Conservation (phyloP, 768 basidiomycete species). For the Suillus brevipes region DNA sequence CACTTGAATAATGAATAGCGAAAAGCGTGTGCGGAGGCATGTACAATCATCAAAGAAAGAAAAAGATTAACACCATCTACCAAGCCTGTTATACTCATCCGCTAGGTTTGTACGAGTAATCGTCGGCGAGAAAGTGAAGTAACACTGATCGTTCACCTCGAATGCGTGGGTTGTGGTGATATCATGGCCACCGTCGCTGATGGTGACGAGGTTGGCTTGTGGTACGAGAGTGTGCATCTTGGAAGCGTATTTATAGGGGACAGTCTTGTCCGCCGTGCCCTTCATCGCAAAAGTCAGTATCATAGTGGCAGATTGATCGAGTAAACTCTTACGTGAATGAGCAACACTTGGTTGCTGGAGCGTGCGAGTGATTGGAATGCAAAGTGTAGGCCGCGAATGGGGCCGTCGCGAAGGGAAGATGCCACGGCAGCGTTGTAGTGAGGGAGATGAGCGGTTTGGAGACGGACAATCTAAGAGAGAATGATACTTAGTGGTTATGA, state of each 20-base stretch:
- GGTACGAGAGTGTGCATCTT: conserved; percentile 33
- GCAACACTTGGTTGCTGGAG: conserved; percentile 49
- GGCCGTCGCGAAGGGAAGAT: conserved; percentile 71
- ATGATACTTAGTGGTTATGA: not conserved
- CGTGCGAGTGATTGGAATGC: conserved; percentile 55
- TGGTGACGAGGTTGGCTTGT: conserved; percentile 30
- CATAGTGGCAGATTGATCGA: no score
- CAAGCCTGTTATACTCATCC: no score
- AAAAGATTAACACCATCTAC: not conserved
- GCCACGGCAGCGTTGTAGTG: conserved; percentile 78
- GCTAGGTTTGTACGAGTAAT: conserved; percentile 1
- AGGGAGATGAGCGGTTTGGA: conserved; percentile 74
- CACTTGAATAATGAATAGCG: not conserved
- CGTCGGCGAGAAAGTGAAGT: conserved; percentile 23
- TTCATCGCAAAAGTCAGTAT: conserved; percentile 8
- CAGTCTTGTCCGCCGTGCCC: conserved; percentile 36
- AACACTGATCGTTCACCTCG: conserved; percentile 31
- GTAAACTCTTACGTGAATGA: conserved; percentile 57
- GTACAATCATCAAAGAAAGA: not conserved
- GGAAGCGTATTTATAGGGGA: conserved; percentile 33
- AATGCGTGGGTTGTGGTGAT: conserved; percentile 33
- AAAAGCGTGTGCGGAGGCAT: not conserved
- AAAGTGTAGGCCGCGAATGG: conserved; percentile 59
- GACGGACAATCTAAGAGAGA: conserved; percentile 61
- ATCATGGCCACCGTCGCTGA: conserved; percentile 30